Percentiles rank a stretch among this genome's conserved stretches.
phyloP scores from a whole-genome alignment of 352 stramenopile genomes.

The Phytophthora sojae region DNA sequence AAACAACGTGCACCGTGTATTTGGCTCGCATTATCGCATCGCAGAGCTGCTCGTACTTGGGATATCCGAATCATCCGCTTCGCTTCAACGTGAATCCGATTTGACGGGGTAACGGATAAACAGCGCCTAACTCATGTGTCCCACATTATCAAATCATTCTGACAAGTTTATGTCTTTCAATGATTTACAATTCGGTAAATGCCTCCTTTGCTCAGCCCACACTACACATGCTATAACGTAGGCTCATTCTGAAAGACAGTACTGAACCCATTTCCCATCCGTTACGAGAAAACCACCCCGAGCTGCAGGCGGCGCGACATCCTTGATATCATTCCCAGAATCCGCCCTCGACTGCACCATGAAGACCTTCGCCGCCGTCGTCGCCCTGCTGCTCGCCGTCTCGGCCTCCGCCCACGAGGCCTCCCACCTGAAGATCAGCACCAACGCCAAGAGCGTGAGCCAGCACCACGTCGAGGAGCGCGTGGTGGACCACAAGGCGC shows the following conservation, averaged over 20 bases:
- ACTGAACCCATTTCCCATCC: background rate
- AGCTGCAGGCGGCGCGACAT: background rate
- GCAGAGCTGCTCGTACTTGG: no score
- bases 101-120: background rate
- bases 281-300: background rate
- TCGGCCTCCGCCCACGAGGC: conserved; percentile 13
- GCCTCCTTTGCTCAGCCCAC: no score
- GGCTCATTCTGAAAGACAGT: background rate
- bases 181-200: no score
- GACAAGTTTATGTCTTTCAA: no score
- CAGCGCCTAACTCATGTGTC: background rate
- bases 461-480: conserved; percentile 32
- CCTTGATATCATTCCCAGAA: conserved; percentile 23
- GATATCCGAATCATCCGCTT: no score
- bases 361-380: conserved; percentile 31
- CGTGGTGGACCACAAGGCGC: conserved; percentile 25
- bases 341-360: conserved; percentile 7
- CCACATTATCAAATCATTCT: background rate
- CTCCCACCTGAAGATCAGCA: conserved; percentile 26
- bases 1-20: background rate
- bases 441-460: conserved; percentile 14
- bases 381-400: conserved; percentile 24
- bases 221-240: background rate
- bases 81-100: background rate
- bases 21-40: background rate